phyloP scores from a whole-genome alignment of 805 yeast species.

The Sugiyamaella marilandica region DNA sequence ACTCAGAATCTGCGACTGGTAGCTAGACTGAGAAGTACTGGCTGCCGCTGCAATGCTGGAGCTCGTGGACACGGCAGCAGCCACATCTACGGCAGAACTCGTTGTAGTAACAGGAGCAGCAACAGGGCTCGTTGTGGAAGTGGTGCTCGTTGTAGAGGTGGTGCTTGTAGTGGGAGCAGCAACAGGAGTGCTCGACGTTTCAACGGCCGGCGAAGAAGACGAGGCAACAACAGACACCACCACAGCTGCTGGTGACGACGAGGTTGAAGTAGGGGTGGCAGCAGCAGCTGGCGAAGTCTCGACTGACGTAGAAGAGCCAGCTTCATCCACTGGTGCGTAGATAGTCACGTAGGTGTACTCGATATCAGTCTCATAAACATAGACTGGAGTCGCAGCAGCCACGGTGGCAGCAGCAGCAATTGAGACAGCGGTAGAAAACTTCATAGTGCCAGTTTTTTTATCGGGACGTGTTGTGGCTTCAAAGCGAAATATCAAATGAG shows the following conservation, averaged over 20 bases:
- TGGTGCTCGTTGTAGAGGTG: slow-evolving; percentile 9
- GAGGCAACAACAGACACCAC: slow-evolving; percentile 8
- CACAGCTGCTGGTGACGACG: slow-evolving; percentile 9
- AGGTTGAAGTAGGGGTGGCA: slow-evolving; percentile 10
- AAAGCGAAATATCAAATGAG: too few relatives aligned
- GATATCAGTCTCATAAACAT: slow-evolving; percentile 18
- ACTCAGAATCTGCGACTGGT: slow-evolving; percentile 16
- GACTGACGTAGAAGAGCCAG: slow-evolving; percentile 10
- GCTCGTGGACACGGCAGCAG: slow-evolving; percentile 10
- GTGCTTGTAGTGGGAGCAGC: slow-evolving; percentile 6
- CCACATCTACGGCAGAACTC: neutral
- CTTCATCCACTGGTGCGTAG: slow-evolving; percentile 2
- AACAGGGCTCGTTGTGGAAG: too few relatives aligned
- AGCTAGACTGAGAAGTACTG: slow-evolving; percentile 8
- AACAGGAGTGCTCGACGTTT: neutral
- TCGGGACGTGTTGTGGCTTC: neutral
- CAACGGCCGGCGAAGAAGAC: slow-evolving; percentile 11
- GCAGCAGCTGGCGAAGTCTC: slow-evolving; percentile 12
- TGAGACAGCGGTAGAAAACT: neutral
- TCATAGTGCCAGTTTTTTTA: neutral
- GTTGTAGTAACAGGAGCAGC: slow-evolving; percentile 11
- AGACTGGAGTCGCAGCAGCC: slow-evolving; percentile 15
- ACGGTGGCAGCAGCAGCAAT: neutral
- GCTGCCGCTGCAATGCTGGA: slow-evolving; percentile 11
- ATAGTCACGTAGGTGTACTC: slow-evolving; percentile 20